Conservation (phyloP, 371 early-diverging fungal genomes). For the Actinomortierella ambigua region DNA sequence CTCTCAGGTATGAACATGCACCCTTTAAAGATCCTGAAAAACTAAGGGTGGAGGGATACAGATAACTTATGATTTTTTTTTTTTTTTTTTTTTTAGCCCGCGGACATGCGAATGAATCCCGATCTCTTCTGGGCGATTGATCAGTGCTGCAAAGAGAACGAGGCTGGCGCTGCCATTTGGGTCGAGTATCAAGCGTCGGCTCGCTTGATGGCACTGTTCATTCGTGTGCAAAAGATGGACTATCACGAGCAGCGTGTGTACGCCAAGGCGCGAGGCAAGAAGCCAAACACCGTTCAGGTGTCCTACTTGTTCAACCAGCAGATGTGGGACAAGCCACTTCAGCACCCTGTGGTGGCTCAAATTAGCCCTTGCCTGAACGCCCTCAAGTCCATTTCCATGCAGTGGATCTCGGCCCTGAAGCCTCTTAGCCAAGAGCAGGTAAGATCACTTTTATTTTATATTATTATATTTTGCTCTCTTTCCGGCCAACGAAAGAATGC, state of each 20-base stretch:
- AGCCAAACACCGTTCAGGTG: constrained; percentile 40
- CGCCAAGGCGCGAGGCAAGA: constrained; percentile 38
- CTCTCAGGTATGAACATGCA: constrained; percentile 23
- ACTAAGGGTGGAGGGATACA: background rate
- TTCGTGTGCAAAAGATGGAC: constrained; percentile 44
- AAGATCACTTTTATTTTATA: background rate
- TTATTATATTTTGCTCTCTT: background rate
- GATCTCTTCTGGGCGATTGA: constrained; percentile 45
- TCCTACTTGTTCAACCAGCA: constrained; percentile 38
- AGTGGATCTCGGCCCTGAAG: constrained; percentile 39
- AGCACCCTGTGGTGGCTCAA: constrained; percentile 44
- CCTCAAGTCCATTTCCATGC: constrained; percentile 24
- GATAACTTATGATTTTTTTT: background rate
- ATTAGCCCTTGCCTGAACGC: constrained; percentile 44
- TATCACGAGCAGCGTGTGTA: constrained; percentile 40
- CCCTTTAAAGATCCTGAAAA: too few species aligned
- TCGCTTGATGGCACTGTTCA: constrained; percentile 36
- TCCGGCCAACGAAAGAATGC: too few species aligned
- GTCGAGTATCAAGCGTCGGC: constrained; percentile 36
- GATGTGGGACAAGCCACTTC: constrained; percentile 45
- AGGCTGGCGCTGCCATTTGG: constrained; percentile 22
- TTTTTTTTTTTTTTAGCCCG: constrained; percentile 18
- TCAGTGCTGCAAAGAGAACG: constrained; percentile 20
- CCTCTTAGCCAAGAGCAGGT: constrained; percentile 39
- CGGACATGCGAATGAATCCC: constrained; percentile 41